Percentiles rank a stretch among this genome's conserved stretches.
These are phyloP conservation scores for Tolypocladium tropicale DNA, from an alignment of 2,329 filamentous ascomycete genomes.

Conservation along the genomic window DNA sequence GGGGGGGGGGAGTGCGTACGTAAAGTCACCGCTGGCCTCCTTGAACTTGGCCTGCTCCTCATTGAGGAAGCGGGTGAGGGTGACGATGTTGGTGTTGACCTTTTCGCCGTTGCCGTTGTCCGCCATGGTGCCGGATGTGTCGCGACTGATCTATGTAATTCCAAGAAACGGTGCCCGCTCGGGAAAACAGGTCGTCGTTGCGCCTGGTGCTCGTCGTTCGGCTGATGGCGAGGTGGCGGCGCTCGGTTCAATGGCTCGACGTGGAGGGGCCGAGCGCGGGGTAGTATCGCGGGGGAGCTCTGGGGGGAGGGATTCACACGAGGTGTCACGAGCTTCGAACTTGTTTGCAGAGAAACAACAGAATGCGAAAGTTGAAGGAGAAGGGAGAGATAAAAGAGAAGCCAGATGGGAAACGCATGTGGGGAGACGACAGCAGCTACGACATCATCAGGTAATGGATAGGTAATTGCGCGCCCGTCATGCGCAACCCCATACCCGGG, in stretches of 20 bases:
- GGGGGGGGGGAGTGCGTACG: conserved; percentile 45
- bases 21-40: conserved; percentile 97
- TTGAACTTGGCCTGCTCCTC: conserved; percentile 91
- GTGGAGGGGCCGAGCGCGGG: neutral
- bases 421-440: conserved; percentile 5
- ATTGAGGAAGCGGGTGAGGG: conserved; percentile 87
- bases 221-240: neutral
- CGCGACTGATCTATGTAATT: neutral
- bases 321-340: neutral
- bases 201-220: neutral
- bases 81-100: conserved; percentile 94
- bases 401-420: conserved; percentile 3
- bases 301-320: neutral
- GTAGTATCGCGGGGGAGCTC: neutral
- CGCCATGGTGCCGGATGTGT: conserved; percentile 17
- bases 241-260: neutral
- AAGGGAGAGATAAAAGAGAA: conserved; percentile 1
- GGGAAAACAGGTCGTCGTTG: neutral
- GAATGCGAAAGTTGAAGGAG: neutral
- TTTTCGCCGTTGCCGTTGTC: conserved; percentile 49
- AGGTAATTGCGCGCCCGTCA: neutral
- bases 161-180: neutral
- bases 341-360: neutral
- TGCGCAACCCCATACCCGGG: neutral
- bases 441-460: conserved; percentile 2